A percentile compares a stretch with the other conserved stretches of the same genome.
phyloP scores from a whole-genome alignment of 2,329 filamentous ascomycete species.

The Fusarium nanum region DNA sequence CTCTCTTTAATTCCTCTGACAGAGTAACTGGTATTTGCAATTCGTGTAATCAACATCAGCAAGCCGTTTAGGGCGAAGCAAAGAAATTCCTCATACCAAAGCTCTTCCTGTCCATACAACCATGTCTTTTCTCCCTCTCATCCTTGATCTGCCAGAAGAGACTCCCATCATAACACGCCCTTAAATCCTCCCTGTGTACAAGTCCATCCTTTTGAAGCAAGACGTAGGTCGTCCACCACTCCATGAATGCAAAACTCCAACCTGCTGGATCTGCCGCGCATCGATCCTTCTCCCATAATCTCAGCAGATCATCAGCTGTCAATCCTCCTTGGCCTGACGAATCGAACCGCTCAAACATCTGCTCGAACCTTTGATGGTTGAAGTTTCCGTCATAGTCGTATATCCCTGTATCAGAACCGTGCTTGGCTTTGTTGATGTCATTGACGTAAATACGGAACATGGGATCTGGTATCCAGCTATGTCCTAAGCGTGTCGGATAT shows the following conservation, averaged over 20 bases:
- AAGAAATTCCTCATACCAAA: slow-evolving; percentile 28
- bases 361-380: slow-evolving; percentile 60
- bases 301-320: slow-evolving; percentile 51
- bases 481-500: slow-evolving; percentile 54
- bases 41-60: background rate
- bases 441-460: slow-evolving; percentile 54
- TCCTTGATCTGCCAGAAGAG: slow-evolving; percentile 40
- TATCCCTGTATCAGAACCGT: slow-evolving; percentile 59
- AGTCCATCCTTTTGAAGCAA: slow-evolving; percentile 64
- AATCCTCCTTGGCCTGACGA: slow-evolving; percentile 51
- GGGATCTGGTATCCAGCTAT: slow-evolving; percentile 54
- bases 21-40: background rate
- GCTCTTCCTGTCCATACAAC: background rate
- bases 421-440: slow-evolving; percentile 58
- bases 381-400: slow-evolving; percentile 63
- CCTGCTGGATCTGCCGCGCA: slow-evolving; percentile 40
- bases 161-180: slow-evolving; percentile 41
- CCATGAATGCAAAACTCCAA: slow-evolving; percentile 37
- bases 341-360: slow-evolving; percentile 61
- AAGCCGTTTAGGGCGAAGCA: background rate
- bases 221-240: slow-evolving; percentile 59
- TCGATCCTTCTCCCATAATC: slow-evolving; percentile 55
- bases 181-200: slow-evolving; percentile 66
- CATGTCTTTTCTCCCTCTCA: background rate
- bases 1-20: slow-evolving; percentile 10